phyloP scores from a whole-genome alignment of 306 rosid species.

The Vicia sativa region DNA sequence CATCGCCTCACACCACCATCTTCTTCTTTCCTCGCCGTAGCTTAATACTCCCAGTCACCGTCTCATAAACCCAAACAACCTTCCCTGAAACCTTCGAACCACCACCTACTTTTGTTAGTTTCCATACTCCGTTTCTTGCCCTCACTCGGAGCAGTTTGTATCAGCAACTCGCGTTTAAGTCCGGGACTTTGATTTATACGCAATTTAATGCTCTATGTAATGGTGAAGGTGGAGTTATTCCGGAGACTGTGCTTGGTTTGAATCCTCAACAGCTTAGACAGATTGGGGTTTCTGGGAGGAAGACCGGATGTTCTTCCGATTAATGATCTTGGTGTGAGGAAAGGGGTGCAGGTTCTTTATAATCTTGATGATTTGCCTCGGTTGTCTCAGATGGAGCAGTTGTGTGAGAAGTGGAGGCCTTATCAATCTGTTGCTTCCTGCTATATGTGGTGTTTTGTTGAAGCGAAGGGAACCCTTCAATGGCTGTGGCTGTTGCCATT shows the following conservation, averaged over 20 bases:
- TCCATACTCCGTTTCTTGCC: slow-evolving; percentile 85
- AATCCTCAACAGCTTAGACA: slow-evolving; percentile 86
- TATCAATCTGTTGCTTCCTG: slow-evolving; percentile 90
- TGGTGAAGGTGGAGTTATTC: slow-evolving; percentile 75
- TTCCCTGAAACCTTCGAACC: no score
- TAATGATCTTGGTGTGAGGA: slow-evolving; percentile 87
- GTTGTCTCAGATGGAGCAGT: slow-evolving; percentile 92
- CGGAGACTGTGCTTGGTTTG: slow-evolving; percentile 77
- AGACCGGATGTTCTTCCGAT: slow-evolving; percentile 96
- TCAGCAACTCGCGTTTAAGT: slow-evolving; percentile 94
- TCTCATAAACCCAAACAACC: no score
- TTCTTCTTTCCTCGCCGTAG: no score
- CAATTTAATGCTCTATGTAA: slow-evolving; percentile 82
- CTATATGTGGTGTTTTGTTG: slow-evolving; percentile 95
- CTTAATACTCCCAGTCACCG: no score
- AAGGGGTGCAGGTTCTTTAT: slow-evolving; percentile 86
- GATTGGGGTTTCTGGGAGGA: slow-evolving; percentile 90
- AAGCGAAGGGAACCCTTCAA: slow-evolving; percentile 88
- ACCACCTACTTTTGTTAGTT: slow-evolving; percentile 73
- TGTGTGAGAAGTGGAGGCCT: slow-evolving; percentile 97
- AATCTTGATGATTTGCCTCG: slow-evolving; percentile 85
- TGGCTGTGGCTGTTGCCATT: slow-evolving; percentile 75
- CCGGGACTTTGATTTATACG: slow-evolving; percentile 90
- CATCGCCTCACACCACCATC: no score
- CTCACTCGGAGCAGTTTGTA: slow-evolving; percentile 88